Percentiles rank a stretch among this genome's conserved stretches.
Evolutionary conservation across 305 asterid genomes (phyloP).

Genomic region (Fraxinus sp.): DNA sequence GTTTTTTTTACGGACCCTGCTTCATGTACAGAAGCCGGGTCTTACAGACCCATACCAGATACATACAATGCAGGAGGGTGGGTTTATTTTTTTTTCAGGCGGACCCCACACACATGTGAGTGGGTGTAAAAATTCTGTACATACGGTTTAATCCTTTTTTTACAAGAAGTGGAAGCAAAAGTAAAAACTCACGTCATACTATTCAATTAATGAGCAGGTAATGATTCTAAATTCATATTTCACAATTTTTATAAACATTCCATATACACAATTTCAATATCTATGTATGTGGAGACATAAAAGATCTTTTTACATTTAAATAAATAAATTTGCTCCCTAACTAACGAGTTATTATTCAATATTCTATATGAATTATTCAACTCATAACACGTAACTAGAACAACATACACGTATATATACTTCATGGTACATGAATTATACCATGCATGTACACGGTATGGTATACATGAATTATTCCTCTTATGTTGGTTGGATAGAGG

Average conservation of each 20-base stretch:
- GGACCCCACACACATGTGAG: too few relatives aligned
- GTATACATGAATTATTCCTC: too few relatives aligned
- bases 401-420: neutral
- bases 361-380: neutral
- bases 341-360: neutral
- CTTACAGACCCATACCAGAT: too few relatives aligned
- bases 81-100: too few relatives aligned
- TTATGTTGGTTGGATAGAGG: neutral
- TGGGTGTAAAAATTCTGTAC: too few relatives aligned
- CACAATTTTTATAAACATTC: neutral
- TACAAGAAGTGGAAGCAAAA: neutral
- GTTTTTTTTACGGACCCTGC: too few relatives aligned
- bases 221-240: neutral
- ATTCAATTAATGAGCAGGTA: neutral
- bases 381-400: neutral
- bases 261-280: neutral
- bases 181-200: neutral
- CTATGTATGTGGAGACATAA: neutral
- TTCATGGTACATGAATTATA: neutral
- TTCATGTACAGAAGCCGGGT: too few relatives aligned
- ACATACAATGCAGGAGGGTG: too few relatives aligned
- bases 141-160: too few relatives aligned
- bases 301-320: neutral
- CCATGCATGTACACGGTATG: neutral
- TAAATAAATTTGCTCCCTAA: neutral